A percentile compares a stretch with the other conserved stretches of the same genome.
Conservation (phyloP, 345 rosid genomes). For the Bruguiera sexangula region DNA sequence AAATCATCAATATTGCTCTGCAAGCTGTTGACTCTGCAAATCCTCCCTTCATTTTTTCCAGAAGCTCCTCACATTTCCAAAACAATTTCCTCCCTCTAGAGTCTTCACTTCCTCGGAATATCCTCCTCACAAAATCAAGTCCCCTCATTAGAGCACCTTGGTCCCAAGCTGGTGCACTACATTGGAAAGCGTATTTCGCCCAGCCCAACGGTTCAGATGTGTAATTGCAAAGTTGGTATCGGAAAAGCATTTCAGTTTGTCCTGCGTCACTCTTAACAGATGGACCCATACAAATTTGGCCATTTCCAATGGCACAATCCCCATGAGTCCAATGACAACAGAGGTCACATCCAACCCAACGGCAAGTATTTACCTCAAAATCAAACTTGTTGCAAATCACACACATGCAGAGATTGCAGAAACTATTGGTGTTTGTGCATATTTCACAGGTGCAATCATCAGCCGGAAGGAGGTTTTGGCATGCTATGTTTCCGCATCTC, state of each 20-base stretch:
- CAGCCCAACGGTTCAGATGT: conserved; percentile 93
- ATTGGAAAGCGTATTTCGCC: conserved; percentile 97
- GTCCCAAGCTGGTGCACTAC: conserved; percentile 93
- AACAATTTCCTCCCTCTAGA: conserved; percentile 74
- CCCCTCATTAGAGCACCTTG: conserved; percentile 77
- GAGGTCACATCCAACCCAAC: conserved; percentile 97
- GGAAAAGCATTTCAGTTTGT: conserved; percentile 81
- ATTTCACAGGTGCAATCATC: conserved; percentile 86
- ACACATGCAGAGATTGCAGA: conserved; percentile 98
- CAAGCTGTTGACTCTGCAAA: conserved; percentile 65
- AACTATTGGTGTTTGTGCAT: conserved; percentile 77
- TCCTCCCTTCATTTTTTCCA: conserved; percentile 81
- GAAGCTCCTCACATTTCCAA: conserved; percentile 87
- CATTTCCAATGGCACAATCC: conserved; percentile 92
- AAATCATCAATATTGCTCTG: conserved; percentile 63
- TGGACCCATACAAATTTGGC: conserved; percentile 72
- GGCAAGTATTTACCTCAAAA: conserved; percentile 91
- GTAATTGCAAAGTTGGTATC: conserved; percentile 81
- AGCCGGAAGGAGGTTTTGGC: conserved; percentile 85
- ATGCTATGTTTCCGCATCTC: conserved; percentile 89
- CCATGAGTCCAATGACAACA: conserved; percentile 99
- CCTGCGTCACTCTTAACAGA: conserved; percentile 65
- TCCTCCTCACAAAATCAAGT: conserved; percentile 84
- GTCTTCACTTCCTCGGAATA: conserved; percentile 82
- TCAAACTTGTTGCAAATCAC: conserved; percentile 95